Base-by-base conservation (phyloP, 176 grass and related monocot species). In the Aegilops sharonensis region DNA sequence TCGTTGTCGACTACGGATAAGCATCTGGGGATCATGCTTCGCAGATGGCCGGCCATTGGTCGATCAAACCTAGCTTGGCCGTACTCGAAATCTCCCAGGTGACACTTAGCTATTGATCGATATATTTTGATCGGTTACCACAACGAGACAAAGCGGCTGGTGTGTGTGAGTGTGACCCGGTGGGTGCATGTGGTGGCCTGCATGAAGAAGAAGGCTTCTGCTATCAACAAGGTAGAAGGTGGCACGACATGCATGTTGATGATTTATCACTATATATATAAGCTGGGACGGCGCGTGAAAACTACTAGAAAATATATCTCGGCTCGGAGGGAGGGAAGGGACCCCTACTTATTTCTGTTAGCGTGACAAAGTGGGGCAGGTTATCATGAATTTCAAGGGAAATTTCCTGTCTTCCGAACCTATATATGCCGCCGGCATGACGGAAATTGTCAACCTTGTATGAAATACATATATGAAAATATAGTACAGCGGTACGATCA, bases 1-100 rank as follows among this genome's bases (percentile, higher is more conserved):
- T n/a, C 63, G 31, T 20, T 72, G 56, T 72, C 65, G 7, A 63
- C 3, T 54, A 3, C 23, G 59, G 87, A 85, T 85, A 89, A 75
- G 87, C 23, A 40, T 40, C 6, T 8, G 29, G 5, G 5, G 5
- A 66, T 66, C 27, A 14, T 14, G 54, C 18, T 59, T 59, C 6
- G 18, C 7, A 59, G 18, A 20, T 17, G 11, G 54, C 11, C 52
- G 21, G 7, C 4, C 18, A 31, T 78, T 59, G 54, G 54, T 59
- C 7, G 18, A 59, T 59, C 54, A 57, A 21, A 21, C 31, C 74
- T 61, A 42, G 50, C 21, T 56, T 29, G 10, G 20, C 54, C 18
- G 18, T 57, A 57, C 54, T 21, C 54, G 18, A 57, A 56, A 82
- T 70, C 29, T 82, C 60, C 35, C 34, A 45, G 15, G 27, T 79